phyloP scores from a whole-genome alignment of 2,329 filamentous ascomycete species.

The Trichoderma sp. region DNA sequence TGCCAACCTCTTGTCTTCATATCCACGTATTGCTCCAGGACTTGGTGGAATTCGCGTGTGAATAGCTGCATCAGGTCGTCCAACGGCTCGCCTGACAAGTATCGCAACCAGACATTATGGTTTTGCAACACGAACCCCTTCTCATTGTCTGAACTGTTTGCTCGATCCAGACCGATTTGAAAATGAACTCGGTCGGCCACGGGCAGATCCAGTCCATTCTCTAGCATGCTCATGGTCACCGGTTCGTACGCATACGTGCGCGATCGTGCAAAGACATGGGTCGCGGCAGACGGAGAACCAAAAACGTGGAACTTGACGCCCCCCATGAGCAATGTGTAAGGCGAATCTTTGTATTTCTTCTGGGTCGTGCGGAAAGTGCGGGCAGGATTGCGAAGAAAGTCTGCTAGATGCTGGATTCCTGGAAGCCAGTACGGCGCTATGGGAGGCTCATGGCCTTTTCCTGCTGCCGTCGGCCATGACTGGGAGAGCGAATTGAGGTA shows the following conservation, averaged over 20 bases:
- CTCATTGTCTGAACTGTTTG: neutral
- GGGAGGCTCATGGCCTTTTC: slow-evolving; percentile 4
- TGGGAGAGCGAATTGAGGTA: neutral
- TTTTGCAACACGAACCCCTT: neutral
- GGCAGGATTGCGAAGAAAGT: neutral
- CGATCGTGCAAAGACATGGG: neutral
- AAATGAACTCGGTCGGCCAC: neutral
- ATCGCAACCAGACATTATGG: slow-evolving; percentile 1
- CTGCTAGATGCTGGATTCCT: slow-evolving; percentile 7
- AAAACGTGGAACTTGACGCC: neutral
- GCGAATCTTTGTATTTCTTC: neutral
- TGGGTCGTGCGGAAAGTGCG: neutral
- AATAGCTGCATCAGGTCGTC: slow-evolving; percentile 1
- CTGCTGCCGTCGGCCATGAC: neutral
- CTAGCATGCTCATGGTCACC: slow-evolving; percentile 1
- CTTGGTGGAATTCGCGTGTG: neutral
- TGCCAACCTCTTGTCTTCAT: neutral
- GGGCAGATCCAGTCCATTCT: slow-evolving; percentile 5
- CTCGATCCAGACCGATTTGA: neutral
- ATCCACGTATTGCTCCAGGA: neutral
- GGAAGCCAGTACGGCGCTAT: slow-evolving; percentile 2
- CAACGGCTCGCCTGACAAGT: neutral
- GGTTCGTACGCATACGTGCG: slow-evolving; percentile 1
- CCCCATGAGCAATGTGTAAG: neutral
- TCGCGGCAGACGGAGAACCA: neutral